phyloP scores from a whole-genome alignment of 2,329 filamentous ascomycete genomes.

The Neopestalotiopsis clavispora region DNA sequence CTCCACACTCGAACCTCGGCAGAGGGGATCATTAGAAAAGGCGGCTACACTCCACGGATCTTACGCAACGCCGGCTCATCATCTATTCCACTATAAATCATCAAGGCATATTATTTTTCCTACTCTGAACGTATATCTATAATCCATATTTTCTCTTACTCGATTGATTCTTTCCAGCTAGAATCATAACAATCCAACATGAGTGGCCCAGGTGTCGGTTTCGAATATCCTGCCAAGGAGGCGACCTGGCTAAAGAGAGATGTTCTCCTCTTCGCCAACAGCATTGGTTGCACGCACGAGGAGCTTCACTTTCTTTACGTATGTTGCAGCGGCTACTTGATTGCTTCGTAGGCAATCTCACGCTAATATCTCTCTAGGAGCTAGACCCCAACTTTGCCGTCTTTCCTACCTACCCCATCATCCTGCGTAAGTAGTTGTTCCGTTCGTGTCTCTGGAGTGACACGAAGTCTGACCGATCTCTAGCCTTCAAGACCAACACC shows the following conservation, averaged over 20 bases:
- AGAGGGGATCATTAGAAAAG: constrained; percentile 15
- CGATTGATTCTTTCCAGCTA: not conserved
- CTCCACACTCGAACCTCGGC: constrained; percentile 22
- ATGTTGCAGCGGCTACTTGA: constrained; percentile 34
- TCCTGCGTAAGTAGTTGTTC: constrained; percentile 66
- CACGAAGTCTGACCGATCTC: not conserved
- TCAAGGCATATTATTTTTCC: not conserved
- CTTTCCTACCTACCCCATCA: constrained; percentile 87
- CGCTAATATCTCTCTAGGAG: constrained; percentile 60
- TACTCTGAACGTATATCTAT: not conserved
- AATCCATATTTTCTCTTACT: not conserved
- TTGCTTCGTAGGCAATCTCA: constrained; percentile 3
- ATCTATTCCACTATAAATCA: not conserved
- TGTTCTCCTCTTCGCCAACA: constrained; percentile 86
- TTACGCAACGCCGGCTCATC: not conserved
- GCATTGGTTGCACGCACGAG: constrained; percentile 82
- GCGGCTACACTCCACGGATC: constrained; percentile 18
- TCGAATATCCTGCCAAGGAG: constrained; percentile 76
- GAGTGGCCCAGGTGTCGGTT: constrained; percentile 67
- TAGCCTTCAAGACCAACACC: constrained; percentile 76
- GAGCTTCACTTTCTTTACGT: constrained; percentile 95
- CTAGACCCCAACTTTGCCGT: constrained; percentile 84
- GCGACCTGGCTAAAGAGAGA: constrained; percentile 90
- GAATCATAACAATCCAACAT: constrained; percentile 31
- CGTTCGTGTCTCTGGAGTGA: not conserved